A percentile compares a stretch with the other conserved stretches of the same genome.
Conservation (phyloP, 768 basidiomycete species). For the Naganishia antarctica region DNA sequence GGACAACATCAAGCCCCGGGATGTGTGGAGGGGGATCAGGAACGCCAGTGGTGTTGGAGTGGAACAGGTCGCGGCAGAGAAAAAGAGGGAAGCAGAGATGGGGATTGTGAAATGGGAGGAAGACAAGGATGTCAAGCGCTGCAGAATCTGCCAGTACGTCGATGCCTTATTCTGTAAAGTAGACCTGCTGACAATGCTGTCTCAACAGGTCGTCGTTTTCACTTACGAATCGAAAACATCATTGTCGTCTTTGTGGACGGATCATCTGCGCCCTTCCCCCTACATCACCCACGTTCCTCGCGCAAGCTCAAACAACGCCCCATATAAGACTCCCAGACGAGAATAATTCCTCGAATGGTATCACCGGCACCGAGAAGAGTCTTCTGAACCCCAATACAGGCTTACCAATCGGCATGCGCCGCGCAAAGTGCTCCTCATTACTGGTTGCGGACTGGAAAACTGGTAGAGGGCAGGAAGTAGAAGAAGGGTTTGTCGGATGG, state of each 20-base stretch:
- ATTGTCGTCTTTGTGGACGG: constrained; percentile 86
- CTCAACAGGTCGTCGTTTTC: constrained; percentile 66
- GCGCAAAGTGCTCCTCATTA: constrained; percentile 43
- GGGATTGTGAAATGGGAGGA: constrained; percentile 92
- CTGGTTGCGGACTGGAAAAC: constrained; percentile 71
- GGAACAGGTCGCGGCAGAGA: constrained; percentile 55
- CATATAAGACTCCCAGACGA: not conserved
- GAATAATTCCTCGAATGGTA: not conserved
- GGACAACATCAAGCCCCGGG: constrained; percentile 62
- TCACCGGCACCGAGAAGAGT: not conserved
- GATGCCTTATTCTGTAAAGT: too few species aligned
- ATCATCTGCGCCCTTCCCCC: constrained; percentile 85
- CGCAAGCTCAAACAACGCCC: constrained; percentile 45
- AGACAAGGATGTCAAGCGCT: constrained; percentile 68
- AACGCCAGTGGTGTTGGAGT: constrained; percentile 54
- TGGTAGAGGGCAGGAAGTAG: constrained; percentile 73
- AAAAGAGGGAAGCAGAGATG: constrained; percentile 84
- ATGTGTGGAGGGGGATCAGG: constrained; percentile 62
- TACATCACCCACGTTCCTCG: constrained; percentile 52
- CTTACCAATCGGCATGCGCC: constrained; percentile 41
- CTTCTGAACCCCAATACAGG: constrained; percentile 25
- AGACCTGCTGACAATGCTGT: too few species aligned
- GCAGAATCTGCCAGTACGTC: constrained; percentile 73
- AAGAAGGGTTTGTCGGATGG: constrained; percentile 50
- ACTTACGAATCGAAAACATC: constrained; percentile 88